Evolutionary conservation across 2,329 filamentous ascomycete genomes (phyloP).

Genomic region (Phyllachora maydis): DNA sequence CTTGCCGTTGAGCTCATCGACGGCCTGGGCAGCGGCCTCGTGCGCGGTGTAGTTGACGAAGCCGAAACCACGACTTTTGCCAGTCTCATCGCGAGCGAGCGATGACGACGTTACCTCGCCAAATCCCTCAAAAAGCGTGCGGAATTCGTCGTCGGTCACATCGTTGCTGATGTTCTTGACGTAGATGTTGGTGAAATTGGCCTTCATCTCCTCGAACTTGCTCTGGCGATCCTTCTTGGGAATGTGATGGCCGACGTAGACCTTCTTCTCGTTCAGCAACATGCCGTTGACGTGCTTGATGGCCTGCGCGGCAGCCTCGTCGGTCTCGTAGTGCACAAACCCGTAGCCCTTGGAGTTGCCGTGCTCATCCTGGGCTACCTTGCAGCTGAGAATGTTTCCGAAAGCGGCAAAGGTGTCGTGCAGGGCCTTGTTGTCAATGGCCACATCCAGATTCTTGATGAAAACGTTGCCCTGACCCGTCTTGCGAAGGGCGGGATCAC

Average conservation of each 20-base stretch:
- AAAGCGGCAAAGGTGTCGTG: constrained; percentile 99
- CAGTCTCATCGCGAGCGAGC: constrained; percentile 70
- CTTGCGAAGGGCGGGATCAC: constrained; percentile 96
- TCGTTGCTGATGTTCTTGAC: constrained; percentile 91
- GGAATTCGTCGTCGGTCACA: constrained; percentile 84
- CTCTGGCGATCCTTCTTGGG: constrained; percentile 99
- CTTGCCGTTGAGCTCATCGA: constrained; percentile 78
- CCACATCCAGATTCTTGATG: constrained; percentile 98
- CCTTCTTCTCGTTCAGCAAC: constrained; percentile 99
- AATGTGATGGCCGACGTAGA: constrained; percentile 97
- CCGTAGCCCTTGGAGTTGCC: constrained; percentile 97
- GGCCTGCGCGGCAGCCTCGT: constrained; percentile 85
- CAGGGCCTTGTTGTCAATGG: constrained; percentile 99
- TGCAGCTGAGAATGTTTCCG: constrained; percentile 98
- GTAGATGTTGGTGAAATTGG: constrained; percentile 99
- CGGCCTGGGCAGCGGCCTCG: constrained; percentile 66
- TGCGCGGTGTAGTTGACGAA: constrained; percentile 94
- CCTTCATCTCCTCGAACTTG: constrained; percentile 99
- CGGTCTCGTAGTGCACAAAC: constrained; percentile 99
- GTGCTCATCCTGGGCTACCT: constrained; percentile 94
- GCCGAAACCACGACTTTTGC: constrained; percentile 87
- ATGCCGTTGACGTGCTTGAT: constrained; percentile 99
- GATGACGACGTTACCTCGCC: constrained; percentile 93
- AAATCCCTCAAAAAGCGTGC: constrained; percentile 74
- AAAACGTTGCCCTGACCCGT: constrained; percentile 98